Evolutionary conservation across 2,329 filamentous ascomycete species (phyloP), one percentile per base, ranked within the genome.

Genomic region (Colletotrichum sansevieriae): DNA sequence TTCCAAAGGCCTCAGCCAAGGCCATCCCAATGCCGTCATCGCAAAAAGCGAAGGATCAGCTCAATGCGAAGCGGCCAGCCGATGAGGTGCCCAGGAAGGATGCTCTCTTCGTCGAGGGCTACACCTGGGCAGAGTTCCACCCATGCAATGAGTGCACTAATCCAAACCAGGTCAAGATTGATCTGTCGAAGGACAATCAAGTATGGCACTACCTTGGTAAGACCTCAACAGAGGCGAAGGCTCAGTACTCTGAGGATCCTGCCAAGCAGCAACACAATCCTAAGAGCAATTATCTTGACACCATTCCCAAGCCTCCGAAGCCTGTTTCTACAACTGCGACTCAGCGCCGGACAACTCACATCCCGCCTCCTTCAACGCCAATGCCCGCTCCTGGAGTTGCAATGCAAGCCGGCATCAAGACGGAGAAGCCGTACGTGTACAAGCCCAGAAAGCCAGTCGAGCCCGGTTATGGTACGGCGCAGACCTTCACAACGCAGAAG

Each of bases 151-250:
- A 85, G 59, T 55, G 57, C 18, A 71, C 76, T 70, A 92, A 91
- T 73, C 83, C 83, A 71, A 83, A 82, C 62, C 89, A 92, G 77
- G 85, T 84, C 76, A 92, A 90, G 79, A 83, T 97, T 66, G 89
- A 97, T 75, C 79, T 97, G 9, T 57, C 63, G 47, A 92, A 92
- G 76, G 85, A 90, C 15, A 88, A 95, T 70, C 91, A 93, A 76
- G 79, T 97, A 18, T 98, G 95, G 93, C 88, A 94, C 81, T 98
- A 98, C 78, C 85, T 99, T 69, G 93, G 93, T 37, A 89, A 89
- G 77, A 88, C 87, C 20, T 98, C 95, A 22, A 98, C 95, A 7
- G 95, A 98, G 76, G 92, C 94, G 62, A 94, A 91, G 78, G 91
- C 94, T 29, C 94, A 97, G 77, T 99, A 96, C 80, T 97, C 95